Evolutionary conservation across 306 rosid genomes (phyloP), one percentile per base, ranked within the genome.

Genomic region (Vachellia collinsii): DNA sequence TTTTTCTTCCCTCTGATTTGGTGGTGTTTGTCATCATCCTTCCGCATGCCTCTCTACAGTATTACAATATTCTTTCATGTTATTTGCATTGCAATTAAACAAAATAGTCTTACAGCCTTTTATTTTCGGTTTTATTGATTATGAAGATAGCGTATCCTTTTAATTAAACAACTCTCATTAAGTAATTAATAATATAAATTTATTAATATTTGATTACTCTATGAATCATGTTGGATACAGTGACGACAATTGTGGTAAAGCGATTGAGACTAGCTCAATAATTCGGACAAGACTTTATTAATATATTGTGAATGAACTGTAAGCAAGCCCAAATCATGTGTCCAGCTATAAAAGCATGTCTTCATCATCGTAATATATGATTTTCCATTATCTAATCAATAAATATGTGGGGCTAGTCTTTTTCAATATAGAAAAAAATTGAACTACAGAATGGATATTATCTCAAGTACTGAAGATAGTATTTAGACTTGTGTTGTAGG

Each of bases 1-100:
- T 29, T 46, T 47, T 16, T 61, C 67, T 17, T 72, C 37, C 61
- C 61, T 13, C 20, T 48, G 62, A 48, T 72, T 13, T 72, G 76
- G 51, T 72, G 62, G 76, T 4, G 36, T 16, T 72, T 19, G 42
- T 72, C 37, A 4, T 47, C 22, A 71, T 47, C 1, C 8, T 23
- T 25, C 29, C 38, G 5, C 34, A 20, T 56, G 63, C 23, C 42
- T 37, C 7, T 37, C 48, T 9, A 8, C 6, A 1, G 0, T 14
- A 62, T 10, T 7, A 44, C 7, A 70, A 25, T 48, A 20, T 23
- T 51, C 56, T 1, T 43, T 9, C 34, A 22, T 58, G 14, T 58
- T 48, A 13, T 14, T 16, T 43, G 0, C 34, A 29, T 29, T 29
- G 34, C 34, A 29, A 29, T 29, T 29, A 29, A 29, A 29, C 1